Evolutionary conservation across 2,329 filamentous ascomycete genomes (phyloP).

Genomic region (Monilinia fructigena): DNA sequence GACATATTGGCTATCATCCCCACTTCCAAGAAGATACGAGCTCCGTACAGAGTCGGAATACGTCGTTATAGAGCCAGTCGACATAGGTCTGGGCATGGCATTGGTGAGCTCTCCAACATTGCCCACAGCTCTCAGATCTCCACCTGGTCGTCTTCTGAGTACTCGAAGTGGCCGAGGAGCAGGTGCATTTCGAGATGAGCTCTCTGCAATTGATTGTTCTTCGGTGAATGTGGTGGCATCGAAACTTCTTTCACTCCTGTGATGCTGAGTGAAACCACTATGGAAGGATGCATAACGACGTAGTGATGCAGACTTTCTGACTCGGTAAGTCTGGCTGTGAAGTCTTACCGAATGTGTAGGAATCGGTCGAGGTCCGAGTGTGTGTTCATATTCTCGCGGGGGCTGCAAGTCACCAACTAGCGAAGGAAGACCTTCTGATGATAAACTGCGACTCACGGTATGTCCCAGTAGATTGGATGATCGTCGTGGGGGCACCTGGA

Average conservation of each 20-base stretch:
- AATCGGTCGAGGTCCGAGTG: constrained; percentile 31
- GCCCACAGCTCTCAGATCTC: constrained; percentile 67
- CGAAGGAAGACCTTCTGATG: constrained; percentile 39
- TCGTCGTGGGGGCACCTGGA: constrained; percentile 49
- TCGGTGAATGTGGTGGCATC: constrained; percentile 59
- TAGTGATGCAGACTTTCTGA: constrained; percentile 52
- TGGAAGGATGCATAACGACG: constrained; percentile 60
- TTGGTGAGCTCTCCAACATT: constrained; percentile 62
- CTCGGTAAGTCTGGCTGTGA: constrained; percentile 43
- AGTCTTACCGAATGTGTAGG: constrained; percentile 29
- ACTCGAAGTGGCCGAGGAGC: constrained; percentile 57
- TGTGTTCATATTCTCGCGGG: constrained; percentile 32
- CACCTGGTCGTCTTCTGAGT: constrained; percentile 70
- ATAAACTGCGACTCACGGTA: constrained; percentile 39
- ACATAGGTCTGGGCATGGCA: constrained; percentile 50
- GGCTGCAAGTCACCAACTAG: constrained; percentile 31
- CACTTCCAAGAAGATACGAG: constrained; percentile 49
- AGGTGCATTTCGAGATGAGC: constrained; percentile 46
- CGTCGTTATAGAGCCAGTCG: constrained; percentile 58
- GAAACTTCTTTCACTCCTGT: constrained; percentile 56
- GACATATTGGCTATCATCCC: constrained; percentile 46
- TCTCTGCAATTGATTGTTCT: constrained; percentile 48
- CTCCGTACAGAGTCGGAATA: constrained; percentile 61
- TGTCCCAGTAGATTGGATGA: constrained; percentile 56
- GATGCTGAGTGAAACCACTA: constrained; percentile 51